Evolutionary conservation across 2,329 filamentous ascomycete genomes (phyloP), one percentile per base, ranked within the genome.

Genomic region (Sclerotinia subarctica): DNA sequence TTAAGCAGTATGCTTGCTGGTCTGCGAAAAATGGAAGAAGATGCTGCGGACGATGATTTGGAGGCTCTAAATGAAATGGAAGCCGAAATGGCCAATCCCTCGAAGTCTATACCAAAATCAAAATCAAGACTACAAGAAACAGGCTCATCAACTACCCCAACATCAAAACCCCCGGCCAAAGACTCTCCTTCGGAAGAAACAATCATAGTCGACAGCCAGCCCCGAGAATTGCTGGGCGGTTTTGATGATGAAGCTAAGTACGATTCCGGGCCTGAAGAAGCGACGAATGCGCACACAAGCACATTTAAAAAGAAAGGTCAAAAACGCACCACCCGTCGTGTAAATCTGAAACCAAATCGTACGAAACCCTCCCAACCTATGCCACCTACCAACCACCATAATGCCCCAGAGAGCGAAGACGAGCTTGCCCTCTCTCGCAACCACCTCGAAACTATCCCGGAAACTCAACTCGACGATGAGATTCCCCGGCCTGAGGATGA

Each of bases 221-320:
- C 44, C 26, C 74, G 79, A 1, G 72, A 75, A 1, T 81, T 85
- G 7, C 80, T 89, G 0, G 85, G 86, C 51, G 87, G 84, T 0
- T 90, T 90, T 60, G 88, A 90, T 68, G 86, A 90, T 68, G 88
- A 89, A 73, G 82, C 74, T 10, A 73, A 82, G 69, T 85, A 86
- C 73, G 87, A 89, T 76, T 85, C 84, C 70, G 78, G 80, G 1
- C 80, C 80, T 4, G 83, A 85, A 49, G 79, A 81, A 0, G 76
- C 77, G 4, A 76, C 78, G 5, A 69, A 70, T 42, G 68, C 68
- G 21, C 58, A 63, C n/a, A 68, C 84, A 17, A 86, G 83, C 66
- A 79, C 86, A 1, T 94, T 85, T 82, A 94, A 94, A 83, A 95
- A 95, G 84, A 92, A 91, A 81, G 91, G 91, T 0, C 85, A 91